Evolutionary conservation across 306 rosid genomes (phyloP).

Genomic region (Carpinus viminea): DNA sequence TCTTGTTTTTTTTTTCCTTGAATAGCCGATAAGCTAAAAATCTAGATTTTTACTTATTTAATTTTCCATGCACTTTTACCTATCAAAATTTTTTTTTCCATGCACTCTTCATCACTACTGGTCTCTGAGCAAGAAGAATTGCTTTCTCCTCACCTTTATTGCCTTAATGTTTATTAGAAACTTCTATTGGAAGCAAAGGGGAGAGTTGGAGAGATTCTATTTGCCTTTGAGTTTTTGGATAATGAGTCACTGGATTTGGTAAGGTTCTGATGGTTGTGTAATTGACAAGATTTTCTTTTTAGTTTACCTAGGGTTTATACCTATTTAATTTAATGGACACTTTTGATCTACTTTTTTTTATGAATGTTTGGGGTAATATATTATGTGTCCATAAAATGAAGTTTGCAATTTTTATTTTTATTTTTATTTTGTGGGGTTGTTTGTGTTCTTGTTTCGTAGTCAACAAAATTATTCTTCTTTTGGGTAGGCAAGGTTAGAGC

Average conservation of each 20-base stretch:
- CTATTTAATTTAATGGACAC: not conserved
- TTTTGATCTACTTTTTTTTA: not conserved
- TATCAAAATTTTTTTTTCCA: too few species aligned
- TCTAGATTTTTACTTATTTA: constrained; percentile 19
- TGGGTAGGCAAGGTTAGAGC: not conserved
- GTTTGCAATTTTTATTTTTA: not conserved
- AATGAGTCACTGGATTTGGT: constrained; percentile 74
- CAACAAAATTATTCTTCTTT: not conserved
- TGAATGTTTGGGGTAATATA: not conserved
- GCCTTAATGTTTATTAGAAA: constrained; percentile 52
- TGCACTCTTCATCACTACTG: constrained; percentile 14
- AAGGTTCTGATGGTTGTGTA: constrained; percentile 18
- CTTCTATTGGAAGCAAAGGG: constrained; percentile 84
- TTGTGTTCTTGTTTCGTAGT: not conserved
- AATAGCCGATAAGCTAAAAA: constrained; percentile 1
- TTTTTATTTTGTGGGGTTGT: not conserved
- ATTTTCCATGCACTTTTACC: too few species aligned
- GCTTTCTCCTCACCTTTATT: constrained; percentile 33
- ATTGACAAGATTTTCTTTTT: not conserved
- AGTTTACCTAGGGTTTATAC: constrained; percentile 4
- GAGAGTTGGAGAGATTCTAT: constrained; percentile 90
- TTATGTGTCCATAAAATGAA: not conserved
- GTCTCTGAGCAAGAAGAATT: constrained; percentile 12
- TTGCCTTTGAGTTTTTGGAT: constrained; percentile 96
- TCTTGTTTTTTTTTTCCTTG: constrained; percentile 1